These are phyloP conservation scores for Podosphaera fusca DNA, from an alignment of 2,329 filamentous ascomycete genomes.

Conservation along the genomic window DNA sequence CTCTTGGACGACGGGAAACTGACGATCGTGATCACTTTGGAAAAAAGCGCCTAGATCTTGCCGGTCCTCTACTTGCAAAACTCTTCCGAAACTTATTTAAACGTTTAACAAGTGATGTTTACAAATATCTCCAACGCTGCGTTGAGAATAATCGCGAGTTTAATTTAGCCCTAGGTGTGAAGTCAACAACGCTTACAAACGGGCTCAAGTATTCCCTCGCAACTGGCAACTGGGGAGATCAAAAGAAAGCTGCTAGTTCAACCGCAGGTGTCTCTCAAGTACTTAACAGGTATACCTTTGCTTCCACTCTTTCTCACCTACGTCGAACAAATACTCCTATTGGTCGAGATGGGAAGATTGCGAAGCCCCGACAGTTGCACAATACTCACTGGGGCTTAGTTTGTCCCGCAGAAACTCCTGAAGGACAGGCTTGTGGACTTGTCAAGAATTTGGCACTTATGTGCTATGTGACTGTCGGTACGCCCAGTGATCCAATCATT, in stretches of 20 bases:
- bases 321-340: conserved; percentile 94
- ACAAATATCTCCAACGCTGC: conserved; percentile 74
- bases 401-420: conserved; percentile 89
- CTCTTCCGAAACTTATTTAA: conserved; percentile 83
- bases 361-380: conserved; percentile 91
- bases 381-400: conserved; percentile 98
- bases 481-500: conserved; percentile 68
- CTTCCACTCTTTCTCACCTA: conserved; percentile 89
- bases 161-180: conserved; percentile 74
- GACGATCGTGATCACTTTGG: conserved; percentile 98
- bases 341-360: conserved; percentile 90
- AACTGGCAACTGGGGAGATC: conserved; percentile 97
- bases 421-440: conserved; percentile 92
- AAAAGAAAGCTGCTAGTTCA: conserved; percentile 89
- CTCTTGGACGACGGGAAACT: conserved; percentile 74
- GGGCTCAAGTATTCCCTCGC: conserved; percentile 91
- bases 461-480: conserved; percentile 95
- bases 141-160: conserved; percentile 79
- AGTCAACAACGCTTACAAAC: conserved; percentile 74
- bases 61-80: conserved; percentile 83
- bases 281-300: conserved; percentile 90
- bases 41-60: conserved; percentile 92
- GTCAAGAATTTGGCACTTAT: conserved; percentile 96
- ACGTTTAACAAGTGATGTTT: conserved; percentile 75
- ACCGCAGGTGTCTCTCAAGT: conserved; percentile 97